phyloP scores from a whole-genome alignment of 257 asterid genomes.

The Solanum dulcamara region DNA sequence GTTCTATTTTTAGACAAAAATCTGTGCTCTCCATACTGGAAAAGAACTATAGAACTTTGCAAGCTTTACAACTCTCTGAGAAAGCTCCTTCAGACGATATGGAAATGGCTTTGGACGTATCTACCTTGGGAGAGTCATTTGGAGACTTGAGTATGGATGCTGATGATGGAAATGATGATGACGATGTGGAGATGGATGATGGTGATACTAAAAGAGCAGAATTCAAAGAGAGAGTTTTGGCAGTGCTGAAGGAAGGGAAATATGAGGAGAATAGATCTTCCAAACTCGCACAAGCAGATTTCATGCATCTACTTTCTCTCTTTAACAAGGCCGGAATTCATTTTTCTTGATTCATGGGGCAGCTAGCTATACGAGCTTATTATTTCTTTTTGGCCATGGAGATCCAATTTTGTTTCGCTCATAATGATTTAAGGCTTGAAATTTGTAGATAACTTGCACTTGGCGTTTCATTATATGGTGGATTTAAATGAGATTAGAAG shows the following conservation, averaged over 20 bases:
- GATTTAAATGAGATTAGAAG: not conserved
- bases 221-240: constrained; percentile 53
- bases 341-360: constrained; percentile 39
- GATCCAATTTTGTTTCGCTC: constrained; percentile 6
- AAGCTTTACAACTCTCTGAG: constrained; percentile 46
- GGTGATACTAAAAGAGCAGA: constrained; percentile 46
- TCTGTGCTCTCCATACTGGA: constrained; percentile 53
- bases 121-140: constrained; percentile 68
- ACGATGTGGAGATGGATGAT: constrained; percentile 69
- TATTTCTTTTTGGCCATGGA: not conserved
- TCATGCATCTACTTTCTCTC: constrained; percentile 69
- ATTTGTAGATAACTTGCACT: not conserved
- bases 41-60: constrained; percentile 83
- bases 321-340: constrained; percentile 79
- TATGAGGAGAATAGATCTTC: constrained; percentile 73
- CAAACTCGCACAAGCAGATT: constrained; percentile 71
- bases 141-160: constrained; percentile 51
- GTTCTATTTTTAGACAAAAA: constrained; percentile 75
- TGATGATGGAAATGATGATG: constrained; percentile 47
- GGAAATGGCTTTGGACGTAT: constrained; percentile 39
- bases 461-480: not conserved
- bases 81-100: constrained; percentile 36
- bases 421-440: not conserved
- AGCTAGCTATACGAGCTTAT: not conserved
- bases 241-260: constrained; percentile 54